Evolutionary conservation across 345 rosid species (phyloP), one percentile per base, ranked within the genome.

Genomic region (Excoecaria agallocha): DNA sequence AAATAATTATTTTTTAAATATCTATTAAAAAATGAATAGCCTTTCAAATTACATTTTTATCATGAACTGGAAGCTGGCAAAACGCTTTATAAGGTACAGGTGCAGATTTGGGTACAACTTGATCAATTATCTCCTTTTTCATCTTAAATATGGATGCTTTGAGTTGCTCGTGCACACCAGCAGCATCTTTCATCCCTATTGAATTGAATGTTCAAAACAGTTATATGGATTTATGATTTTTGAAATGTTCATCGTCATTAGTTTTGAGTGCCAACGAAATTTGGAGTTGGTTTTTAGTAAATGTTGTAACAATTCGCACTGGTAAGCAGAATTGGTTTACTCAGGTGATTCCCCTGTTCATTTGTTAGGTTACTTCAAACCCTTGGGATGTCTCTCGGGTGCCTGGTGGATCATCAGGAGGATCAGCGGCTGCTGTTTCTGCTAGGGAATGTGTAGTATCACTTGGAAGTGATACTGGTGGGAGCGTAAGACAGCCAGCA

Each of bases 381-480:
- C 98, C 97, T 8, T 94, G 97, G 98, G 98, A 94, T 76, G 48
- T 94, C 75, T 85, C 85, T 43, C 90, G 97, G 38, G 98, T 94
- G 45, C 94, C 98, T 3, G 97, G 96, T 74, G 98, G 97, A 74
- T 94, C 98, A 41, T 94, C 98, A 6, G 96, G 97, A 61, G 98
- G 98, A 19, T 92, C 98, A 8, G 98, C 97, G 43, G 97, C 98
- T 17, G 93, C 98, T 58, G 98, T 94, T 78, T 89, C 97, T 54
- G 93, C 97, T 30, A 82, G 94, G 82, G 96, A 94, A 74, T 92
- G 98, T 68, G 84, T 87, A 54, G 97, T 92, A 39, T 85, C 98
- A 6, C 90, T 94, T 71, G 97, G 97, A 48, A 94, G 98, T 85
- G 98, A 94, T 86, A 92, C 98, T n/a, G 98, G 97, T 71, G 98